Evolutionary conservation across 2,329 filamentous ascomycete genomes (phyloP).

Genomic region (Phialocephala sp.): DNA sequence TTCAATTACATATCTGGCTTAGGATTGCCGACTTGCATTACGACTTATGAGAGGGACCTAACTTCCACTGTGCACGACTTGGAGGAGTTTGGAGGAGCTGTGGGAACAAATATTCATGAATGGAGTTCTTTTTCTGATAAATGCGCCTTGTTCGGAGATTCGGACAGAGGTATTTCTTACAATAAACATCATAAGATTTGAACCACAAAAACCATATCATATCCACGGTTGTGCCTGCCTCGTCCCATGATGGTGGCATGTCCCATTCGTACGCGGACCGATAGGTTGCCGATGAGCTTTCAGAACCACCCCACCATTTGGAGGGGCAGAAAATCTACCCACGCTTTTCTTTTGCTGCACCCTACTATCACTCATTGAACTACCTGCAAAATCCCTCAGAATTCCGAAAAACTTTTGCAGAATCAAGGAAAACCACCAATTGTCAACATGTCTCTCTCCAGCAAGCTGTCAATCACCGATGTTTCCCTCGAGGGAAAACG

Average conservation of each 20-base stretch:
- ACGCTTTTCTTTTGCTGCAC: constrained; percentile 32
- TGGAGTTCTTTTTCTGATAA: constrained; percentile 4
- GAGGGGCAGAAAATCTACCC: constrained; percentile 34
- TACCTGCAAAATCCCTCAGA: constrained; percentile 27
- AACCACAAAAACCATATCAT: neutral
- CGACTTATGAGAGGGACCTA: constrained; percentile 8
- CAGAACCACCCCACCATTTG: constrained; percentile 33
- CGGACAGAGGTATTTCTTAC: neutral
- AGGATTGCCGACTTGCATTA: constrained; percentile 8
- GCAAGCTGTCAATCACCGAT: constrained; percentile 96
- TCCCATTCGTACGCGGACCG: neutral
- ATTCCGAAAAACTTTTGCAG: constrained; percentile 13
- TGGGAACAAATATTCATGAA: constrained; percentile 12
- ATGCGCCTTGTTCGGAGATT: constrained; percentile 1
- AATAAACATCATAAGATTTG: neutral
- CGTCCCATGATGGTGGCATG: constrained; percentile 6
- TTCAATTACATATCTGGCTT: constrained; percentile 10
- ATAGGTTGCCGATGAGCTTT: neutral
- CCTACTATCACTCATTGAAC: constrained; percentile 25
- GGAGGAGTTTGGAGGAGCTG: constrained; percentile 9
- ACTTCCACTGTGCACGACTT: neutral
- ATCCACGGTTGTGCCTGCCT: neutral
- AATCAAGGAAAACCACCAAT: constrained; percentile 22
- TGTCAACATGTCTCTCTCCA: constrained; percentile 90
- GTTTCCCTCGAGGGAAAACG: constrained; percentile 98